phyloP scores from a whole-genome alignment of 495 filamentous ascomycete species.

The Aspergillus homomorphus region DNA sequence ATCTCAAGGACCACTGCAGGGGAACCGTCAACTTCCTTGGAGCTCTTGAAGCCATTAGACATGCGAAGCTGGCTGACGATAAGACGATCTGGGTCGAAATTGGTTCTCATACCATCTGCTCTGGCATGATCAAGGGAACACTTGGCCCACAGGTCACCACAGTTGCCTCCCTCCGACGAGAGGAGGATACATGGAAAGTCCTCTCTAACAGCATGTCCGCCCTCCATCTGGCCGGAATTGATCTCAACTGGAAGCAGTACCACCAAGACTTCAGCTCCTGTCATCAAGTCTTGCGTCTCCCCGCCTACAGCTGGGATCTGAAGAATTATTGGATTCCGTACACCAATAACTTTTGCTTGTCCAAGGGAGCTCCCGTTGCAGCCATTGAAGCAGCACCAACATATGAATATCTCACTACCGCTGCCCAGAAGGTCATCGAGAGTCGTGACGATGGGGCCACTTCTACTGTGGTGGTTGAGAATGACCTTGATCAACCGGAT shows the following conservation, averaged over 20 bases:
- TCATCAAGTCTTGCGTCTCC: conserved; percentile 63
- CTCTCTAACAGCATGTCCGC: conserved; percentile 57
- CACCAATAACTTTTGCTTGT: conserved; percentile 53
- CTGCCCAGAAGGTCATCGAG: conserved; percentile 51
- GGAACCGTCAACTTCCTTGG: conserved; percentile 72
- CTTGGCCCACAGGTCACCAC: conserved; percentile 57
- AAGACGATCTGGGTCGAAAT: conserved; percentile 58
- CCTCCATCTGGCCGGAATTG: conserved; percentile 62
- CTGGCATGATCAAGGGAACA: conserved; percentile 65
- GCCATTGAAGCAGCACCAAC: conserved; percentile 29
- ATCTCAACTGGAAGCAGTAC: conserved; percentile 75
- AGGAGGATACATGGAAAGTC: conserved; percentile 61
- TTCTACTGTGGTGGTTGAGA: conserved; percentile 59
- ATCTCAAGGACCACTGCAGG: conserved; percentile 65
- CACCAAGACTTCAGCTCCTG: conserved; percentile 65
- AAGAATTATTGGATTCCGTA: conserved; percentile 86
- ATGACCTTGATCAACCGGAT: conserved; percentile 60
- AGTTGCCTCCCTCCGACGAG: conserved; percentile 56
- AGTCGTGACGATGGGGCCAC: conserved; percentile 53
- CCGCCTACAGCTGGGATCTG: conserved; percentile 72
- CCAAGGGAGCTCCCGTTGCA: conserved; percentile 39
- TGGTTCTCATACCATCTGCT: conserved; percentile 66
- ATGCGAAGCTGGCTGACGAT: conserved; percentile 43
- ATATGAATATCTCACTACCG: conserved; percentile 37
- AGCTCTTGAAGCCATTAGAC: conserved; percentile 54